These are phyloP conservation scores for Chaetomium sp. DNA, from an alignment of 2,329 filamentous ascomycete genomes.

Conservation along the genomic window DNA sequence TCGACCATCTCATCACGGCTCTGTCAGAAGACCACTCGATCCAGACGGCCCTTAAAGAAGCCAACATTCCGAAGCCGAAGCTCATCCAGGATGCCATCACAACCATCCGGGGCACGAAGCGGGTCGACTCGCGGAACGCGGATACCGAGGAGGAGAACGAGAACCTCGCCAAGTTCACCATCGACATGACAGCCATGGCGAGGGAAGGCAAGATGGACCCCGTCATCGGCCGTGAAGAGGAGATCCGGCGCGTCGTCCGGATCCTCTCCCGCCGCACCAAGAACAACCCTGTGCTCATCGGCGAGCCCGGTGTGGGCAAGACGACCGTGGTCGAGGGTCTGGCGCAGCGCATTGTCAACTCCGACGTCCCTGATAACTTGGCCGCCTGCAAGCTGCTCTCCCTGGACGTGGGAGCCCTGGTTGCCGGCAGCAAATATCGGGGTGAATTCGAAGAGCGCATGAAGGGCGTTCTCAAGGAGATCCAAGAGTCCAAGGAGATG, in stretches of 20 bases:
- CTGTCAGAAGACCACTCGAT: slow-evolving; percentile 78
- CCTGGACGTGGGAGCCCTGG: slow-evolving; percentile 89
- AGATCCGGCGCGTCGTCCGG: slow-evolving; percentile 87
- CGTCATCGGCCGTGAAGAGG: slow-evolving; percentile 94
- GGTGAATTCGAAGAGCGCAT: slow-evolving; percentile 99
- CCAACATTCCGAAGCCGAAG: slow-evolving; percentile 89
- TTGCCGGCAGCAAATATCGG: slow-evolving; percentile 96
- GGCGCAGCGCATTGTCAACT: slow-evolving; percentile 92
- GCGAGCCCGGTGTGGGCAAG: slow-evolving; percentile 97
- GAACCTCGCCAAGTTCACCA: slow-evolving; percentile 96
- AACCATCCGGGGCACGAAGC: slow-evolving; percentile 86
- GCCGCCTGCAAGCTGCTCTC: slow-evolving; percentile 92
- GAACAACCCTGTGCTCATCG: slow-evolving; percentile 98
- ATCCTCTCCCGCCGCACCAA: slow-evolving; percentile 93
- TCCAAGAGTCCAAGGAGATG: slow-evolving; percentile 90
- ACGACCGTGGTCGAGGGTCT: slow-evolving; percentile 97
- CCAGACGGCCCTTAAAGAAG: slow-evolving; percentile 73
- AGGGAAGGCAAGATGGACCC: slow-evolving; percentile 97
- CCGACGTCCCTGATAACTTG: slow-evolving; percentile 93
- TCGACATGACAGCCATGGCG: slow-evolving; percentile 96
- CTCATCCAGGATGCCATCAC: slow-evolving; percentile 88
- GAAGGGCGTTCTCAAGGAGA: slow-evolving; percentile 98
- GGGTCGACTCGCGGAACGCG: slow-evolving; percentile 94
- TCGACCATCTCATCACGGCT: slow-evolving; percentile 90
- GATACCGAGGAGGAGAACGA: slow-evolving; percentile 92